Conservation (phyloP, 306 rosid genomes). For the Ochetophila trinervis region DNA sequence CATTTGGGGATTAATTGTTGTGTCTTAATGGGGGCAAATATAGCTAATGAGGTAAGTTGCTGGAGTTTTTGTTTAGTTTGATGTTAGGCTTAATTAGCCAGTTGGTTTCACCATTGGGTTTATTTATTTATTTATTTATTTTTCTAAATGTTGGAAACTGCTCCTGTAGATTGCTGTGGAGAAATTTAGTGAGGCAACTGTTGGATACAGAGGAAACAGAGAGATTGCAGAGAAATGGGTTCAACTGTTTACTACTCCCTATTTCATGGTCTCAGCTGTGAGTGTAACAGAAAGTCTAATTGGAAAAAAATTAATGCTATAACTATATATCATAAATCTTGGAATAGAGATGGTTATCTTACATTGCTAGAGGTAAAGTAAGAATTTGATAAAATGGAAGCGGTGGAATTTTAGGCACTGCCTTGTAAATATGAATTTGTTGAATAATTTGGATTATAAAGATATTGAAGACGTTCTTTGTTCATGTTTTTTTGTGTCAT, state of each 20-base stretch:
- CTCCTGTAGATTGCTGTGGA: constrained; percentile 67
- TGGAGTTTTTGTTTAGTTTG: not conserved
- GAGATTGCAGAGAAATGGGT: constrained; percentile 88
- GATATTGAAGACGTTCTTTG: constrained; percentile 9
- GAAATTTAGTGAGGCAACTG: constrained; percentile 96
- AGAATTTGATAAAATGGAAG: not conserved
- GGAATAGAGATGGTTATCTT: not conserved
- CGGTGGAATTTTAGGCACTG: not conserved
- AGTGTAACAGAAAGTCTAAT: constrained; percentile 28
- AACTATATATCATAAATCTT: not conserved
- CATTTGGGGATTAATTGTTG: constrained; percentile 72
- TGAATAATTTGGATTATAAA: not conserved
- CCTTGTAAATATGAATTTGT: not conserved
- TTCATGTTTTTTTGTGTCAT: constrained; percentile 19
- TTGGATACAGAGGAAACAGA: constrained; percentile 67
- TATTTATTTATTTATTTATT: too few relatives aligned
- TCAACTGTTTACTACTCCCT: constrained; percentile 79
- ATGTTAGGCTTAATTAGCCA: not conserved
- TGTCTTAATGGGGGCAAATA: constrained; percentile 93
- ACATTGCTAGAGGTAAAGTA: not conserved
- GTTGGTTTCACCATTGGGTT: constrained; percentile 3
- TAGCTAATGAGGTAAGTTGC: constrained; percentile 70
- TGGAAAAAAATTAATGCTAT: constrained; percentile 2
- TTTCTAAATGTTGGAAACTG: constrained; percentile 6
- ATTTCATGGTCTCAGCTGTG: constrained; percentile 76